Conservation (phyloP, 495 filamentous ascomycete genomes). For the Penicillium atrosanguineum region DNA sequence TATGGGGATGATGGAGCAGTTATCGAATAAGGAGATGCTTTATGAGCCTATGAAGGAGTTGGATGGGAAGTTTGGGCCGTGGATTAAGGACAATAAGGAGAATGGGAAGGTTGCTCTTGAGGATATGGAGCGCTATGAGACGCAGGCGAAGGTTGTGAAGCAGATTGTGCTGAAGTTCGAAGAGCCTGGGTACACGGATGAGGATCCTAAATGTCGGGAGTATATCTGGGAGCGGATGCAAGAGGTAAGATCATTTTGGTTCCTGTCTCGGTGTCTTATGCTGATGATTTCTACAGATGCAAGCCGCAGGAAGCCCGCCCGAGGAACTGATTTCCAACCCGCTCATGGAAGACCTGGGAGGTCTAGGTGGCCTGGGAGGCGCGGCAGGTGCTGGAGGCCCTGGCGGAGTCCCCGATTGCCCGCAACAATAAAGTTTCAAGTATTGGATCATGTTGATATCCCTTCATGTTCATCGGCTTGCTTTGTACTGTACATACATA, state of each 20-base stretch:
- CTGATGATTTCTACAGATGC: slow-evolving; percentile 62
- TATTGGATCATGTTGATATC: background rate
- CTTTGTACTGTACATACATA: slow-evolving; percentile 32
- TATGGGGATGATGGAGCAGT: slow-evolving; percentile 95
- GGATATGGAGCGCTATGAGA: slow-evolving; percentile 75
- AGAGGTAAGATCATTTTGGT: slow-evolving; percentile 58
- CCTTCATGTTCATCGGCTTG: slow-evolving; percentile 14
- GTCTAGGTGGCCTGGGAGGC: slow-evolving; percentile 2
- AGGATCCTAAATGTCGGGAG: slow-evolving; percentile 76
- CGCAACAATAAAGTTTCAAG: slow-evolving; percentile 32
- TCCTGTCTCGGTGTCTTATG: slow-evolving; percentile 1
- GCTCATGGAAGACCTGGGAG: slow-evolving; percentile 36
- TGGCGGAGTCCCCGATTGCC: slow-evolving; percentile 38
- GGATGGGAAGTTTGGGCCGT: slow-evolving; percentile 82
- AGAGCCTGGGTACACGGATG: slow-evolving; percentile 70
- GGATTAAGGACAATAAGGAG: slow-evolving; percentile 75
- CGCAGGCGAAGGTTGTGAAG: slow-evolving; percentile 75
- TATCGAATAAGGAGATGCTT: slow-evolving; percentile 96
- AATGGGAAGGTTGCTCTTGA: slow-evolving; percentile 58
- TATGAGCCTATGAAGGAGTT: slow-evolving; percentile 99
- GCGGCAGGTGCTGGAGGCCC: slow-evolving; percentile 5
- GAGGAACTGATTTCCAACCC: slow-evolving; percentile 82
- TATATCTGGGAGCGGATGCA: slow-evolving; percentile 98
- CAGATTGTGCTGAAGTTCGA: slow-evolving; percentile 92
- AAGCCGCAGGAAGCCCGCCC: slow-evolving; percentile 87